Evolutionary conservation across 2,329 filamentous ascomycete genomes (phyloP).

Genomic region (Xylariaceae sp.): DNA sequence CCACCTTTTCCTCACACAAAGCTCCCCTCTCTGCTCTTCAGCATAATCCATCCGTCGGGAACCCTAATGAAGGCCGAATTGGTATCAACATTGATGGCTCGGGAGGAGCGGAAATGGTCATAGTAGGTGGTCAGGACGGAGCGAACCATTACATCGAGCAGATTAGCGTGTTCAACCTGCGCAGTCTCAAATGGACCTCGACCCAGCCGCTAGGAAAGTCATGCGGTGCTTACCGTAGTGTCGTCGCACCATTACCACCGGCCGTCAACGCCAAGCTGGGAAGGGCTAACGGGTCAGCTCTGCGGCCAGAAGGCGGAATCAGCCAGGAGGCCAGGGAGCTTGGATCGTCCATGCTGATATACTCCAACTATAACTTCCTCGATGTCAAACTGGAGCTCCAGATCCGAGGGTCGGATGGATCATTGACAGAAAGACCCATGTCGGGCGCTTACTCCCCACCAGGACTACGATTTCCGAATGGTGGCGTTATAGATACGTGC

Average conservation of each 20-base stretch:
- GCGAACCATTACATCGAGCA: constrained; percentile 99
- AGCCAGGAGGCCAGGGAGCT: constrained; percentile 54
- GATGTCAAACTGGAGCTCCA: constrained; percentile 96
- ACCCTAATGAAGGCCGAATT: constrained; percentile 81
- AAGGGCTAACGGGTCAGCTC: constrained; percentile 44
- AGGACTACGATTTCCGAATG: constrained; percentile 90
- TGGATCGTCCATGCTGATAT: constrained; percentile 82
- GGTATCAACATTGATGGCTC: constrained; percentile 86
- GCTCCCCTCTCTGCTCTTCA: constrained; percentile 84
- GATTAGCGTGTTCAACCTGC: constrained; percentile 95
- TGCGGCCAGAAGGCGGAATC: constrained; percentile 42
- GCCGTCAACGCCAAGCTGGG: constrained; percentile 64
- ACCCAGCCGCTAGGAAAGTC: constrained; percentile 84
- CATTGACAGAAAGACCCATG: constrained; percentile 84
- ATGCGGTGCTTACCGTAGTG: constrained; percentile 93
- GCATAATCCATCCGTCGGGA: constrained; percentile 78
- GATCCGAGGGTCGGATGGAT: constrained; percentile 78
- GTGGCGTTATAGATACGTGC: constrained; percentile 89
- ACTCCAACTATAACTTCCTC: constrained; percentile 98
- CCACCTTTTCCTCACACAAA: constrained; percentile 77
- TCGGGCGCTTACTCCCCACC: constrained; percentile 81
- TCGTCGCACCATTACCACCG: constrained; percentile 77
- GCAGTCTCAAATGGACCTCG: constrained; percentile 92
- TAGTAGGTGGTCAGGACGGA: constrained; percentile 93
- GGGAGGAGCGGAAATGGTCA: constrained; percentile 93